Conservation (phyloP, 176 grass and related monocot species). For the Pontederia crassipes region DNA sequence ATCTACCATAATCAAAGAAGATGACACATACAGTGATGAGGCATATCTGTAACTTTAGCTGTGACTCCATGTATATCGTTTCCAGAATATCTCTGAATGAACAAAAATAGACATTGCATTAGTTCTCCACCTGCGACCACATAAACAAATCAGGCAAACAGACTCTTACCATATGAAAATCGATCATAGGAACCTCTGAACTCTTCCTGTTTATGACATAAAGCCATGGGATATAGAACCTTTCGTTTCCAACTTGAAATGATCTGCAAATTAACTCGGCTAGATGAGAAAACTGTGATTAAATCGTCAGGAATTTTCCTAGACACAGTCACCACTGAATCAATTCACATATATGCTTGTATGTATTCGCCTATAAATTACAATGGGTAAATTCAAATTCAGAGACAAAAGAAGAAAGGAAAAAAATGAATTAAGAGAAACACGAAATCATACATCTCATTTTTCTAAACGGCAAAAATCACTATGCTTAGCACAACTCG, state of each 20-base stretch:
- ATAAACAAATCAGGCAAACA: neutral
- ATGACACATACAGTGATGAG: conserved; percentile 73
- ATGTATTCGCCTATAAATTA: too few relatives aligned
- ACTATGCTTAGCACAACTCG: too few relatives aligned
- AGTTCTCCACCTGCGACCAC: neutral
- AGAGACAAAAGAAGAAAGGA: neutral
- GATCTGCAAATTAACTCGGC: conserved; percentile 47
- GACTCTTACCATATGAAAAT: conserved; percentile 87
- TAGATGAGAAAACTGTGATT: conserved; percentile 11
- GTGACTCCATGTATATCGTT: conserved; percentile 92
- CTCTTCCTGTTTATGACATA: conserved; percentile 96
- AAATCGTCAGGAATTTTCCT: too few relatives aligned
- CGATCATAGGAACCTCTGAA: conserved; percentile 84
- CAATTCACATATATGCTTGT: too few relatives aligned
- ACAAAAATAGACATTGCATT: neutral
- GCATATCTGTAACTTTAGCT: conserved; percentile 92
- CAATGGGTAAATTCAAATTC: neutral
- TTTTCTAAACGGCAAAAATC: too few relatives aligned
- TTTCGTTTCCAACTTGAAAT: conserved; percentile 96
- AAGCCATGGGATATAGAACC: conserved; percentile 96
- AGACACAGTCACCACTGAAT: too few relatives aligned
- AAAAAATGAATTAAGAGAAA: neutral
- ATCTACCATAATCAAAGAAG: conserved; percentile 9
- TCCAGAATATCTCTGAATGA: conserved; percentile 75
- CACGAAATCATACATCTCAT: neutral